A percentile compares a stretch with the other conserved stretches of the same genome.
phyloP scores from a whole-genome alignment of 176 grass and related monocot species.

The Bromus sterilis region DNA sequence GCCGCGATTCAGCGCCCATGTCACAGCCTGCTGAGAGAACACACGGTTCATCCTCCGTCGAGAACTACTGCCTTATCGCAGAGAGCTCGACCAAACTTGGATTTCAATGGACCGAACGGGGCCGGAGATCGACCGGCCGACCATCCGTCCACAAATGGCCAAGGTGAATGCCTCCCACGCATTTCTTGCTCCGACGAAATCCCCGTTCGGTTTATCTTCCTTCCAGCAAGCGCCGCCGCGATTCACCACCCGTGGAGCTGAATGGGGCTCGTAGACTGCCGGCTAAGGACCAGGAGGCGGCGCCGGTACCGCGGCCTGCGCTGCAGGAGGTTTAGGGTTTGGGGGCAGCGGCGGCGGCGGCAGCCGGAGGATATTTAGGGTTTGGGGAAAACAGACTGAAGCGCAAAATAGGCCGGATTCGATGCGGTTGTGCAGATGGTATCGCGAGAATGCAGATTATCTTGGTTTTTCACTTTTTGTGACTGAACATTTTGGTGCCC shows the following conservation, averaged over 20 bases:
- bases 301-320: neutral
- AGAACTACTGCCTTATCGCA: no score
- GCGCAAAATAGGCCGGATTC: neutral
- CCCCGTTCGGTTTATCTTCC: neutral
- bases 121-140: neutral
- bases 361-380: neutral
- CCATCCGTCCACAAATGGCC: neutral
- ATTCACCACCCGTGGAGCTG: neutral
- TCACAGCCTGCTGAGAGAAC: no score
- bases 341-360: neutral
- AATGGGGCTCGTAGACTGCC: neutral
- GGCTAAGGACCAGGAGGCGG: neutral
- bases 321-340: neutral
- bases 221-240: neutral
- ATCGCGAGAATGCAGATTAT: neutral
- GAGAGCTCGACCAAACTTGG: no score
- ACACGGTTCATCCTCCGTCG: no score
- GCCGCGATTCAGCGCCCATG: no score
- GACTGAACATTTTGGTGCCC: neutral
- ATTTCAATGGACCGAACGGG: neutral
- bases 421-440: neutral
- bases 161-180: neutral
- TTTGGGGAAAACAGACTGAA: neutral
- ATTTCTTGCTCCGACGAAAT: neutral
- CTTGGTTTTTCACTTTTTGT: neutral